Conservation (phyloP, 768 basidiomycete genomes). For the Dentipellis fragilis region DNA sequence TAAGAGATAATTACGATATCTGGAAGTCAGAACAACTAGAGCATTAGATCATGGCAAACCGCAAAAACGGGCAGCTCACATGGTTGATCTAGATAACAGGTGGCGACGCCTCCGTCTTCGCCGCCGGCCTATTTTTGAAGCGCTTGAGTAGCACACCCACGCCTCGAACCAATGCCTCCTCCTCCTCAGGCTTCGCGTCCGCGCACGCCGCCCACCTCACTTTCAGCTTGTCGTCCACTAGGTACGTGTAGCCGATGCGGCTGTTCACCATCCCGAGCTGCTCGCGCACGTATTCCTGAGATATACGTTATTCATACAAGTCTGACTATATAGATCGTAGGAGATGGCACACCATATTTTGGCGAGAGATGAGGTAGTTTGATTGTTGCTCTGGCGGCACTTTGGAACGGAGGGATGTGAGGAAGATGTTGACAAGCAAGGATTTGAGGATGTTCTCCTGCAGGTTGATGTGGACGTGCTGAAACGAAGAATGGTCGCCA, state of each 20-base stretch:
- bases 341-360: slow-evolving; percentile 55
- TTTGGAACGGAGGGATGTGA: slow-evolving; percentile 56
- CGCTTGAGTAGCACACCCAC: slow-evolving; percentile 59
- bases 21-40: too few relatives aligned
- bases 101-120: too few relatives aligned
- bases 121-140: slow-evolving; percentile 21
- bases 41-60: too few relatives aligned
- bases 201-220: slow-evolving; percentile 92
- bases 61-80: too few relatives aligned
- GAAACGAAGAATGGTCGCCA: slow-evolving; percentile 48
- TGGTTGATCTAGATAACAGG: too few relatives aligned
- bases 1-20: too few relatives aligned
- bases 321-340: not conserved
- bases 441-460: slow-evolving; percentile 93
- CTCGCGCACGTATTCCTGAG: slow-evolving; percentile 53
- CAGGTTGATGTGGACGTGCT: slow-evolving; percentile 79
- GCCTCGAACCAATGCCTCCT: slow-evolving; percentile 57
- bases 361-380: slow-evolving; percentile 70
- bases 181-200: slow-evolving; percentile 70
- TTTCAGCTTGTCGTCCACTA: slow-evolving; percentile 77
- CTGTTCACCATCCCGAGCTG: slow-evolving; percentile 84
- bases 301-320: not conserved
- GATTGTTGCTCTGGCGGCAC: slow-evolving; percentile 57
- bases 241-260: slow-evolving; percentile 84
- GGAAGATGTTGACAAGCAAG: slow-evolving; percentile 77